Percentiles rank a stretch among this genome's conserved stretches.
Conservation (phyloP, 106 monocot genomes). For the Agapanthus africanus region DNA sequence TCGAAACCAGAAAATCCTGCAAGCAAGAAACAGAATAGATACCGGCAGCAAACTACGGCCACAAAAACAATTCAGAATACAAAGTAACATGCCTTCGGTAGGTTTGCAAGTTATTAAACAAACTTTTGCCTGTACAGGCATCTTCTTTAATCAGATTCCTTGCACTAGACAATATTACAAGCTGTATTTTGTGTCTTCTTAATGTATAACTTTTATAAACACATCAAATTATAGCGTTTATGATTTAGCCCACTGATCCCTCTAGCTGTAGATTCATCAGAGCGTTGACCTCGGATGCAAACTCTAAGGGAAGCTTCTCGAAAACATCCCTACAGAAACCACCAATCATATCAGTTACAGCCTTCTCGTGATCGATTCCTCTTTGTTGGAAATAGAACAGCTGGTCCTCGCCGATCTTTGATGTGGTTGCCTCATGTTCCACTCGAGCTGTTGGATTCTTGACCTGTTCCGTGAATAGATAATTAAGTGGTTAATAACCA, state of each 20-base stretch:
- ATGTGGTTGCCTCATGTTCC: slow-evolving; percentile 26
- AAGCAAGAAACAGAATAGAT: no score
- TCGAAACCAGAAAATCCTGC: no score
- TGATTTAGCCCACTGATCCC: slow-evolving; percentile 44
- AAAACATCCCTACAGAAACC: slow-evolving; percentile 70
- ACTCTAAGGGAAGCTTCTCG: slow-evolving; percentile 60
- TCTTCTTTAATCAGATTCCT: no score
- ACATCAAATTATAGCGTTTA: no score
- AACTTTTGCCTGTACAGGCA: no score
- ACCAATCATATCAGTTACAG: slow-evolving; percentile 64
- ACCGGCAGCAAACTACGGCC: no score
- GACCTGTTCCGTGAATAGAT: slow-evolving; percentile 24
- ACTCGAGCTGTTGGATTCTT: slow-evolving; percentile 51
- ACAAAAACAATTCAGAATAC: no score
- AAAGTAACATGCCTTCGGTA: no score
- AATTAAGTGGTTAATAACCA: background rate
- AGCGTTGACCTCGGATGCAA: slow-evolving; percentile 54
- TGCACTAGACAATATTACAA: no score
- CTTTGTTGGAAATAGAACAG: slow-evolving; percentile 28
- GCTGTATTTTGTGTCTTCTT: no score
- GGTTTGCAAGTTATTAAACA: no score
- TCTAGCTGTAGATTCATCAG: slow-evolving; percentile 64
- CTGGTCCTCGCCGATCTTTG: slow-evolving; percentile 26
- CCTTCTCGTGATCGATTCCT: slow-evolving; percentile 55
- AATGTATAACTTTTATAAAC: no score